Conservation (phyloP, 306 rosid species). For the Medicago ruthenica region DNA sequence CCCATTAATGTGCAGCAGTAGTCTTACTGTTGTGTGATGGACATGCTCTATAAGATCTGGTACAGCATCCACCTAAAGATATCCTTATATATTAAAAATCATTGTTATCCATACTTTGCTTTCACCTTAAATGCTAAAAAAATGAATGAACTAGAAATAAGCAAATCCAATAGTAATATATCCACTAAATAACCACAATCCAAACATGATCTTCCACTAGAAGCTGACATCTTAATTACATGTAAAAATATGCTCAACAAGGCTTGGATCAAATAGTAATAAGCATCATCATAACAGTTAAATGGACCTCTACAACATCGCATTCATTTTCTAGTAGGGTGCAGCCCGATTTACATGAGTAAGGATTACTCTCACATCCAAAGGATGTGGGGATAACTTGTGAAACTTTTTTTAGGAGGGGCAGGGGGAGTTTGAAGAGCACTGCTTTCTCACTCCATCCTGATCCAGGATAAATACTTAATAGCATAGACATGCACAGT, state of each 20-base stretch:
- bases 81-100: conserved; percentile 44
- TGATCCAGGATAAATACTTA: conserved; percentile 29
- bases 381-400: background rate
- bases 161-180: conserved; percentile 1
- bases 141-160: conserved; percentile 37
- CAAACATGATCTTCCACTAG: conserved; percentile 32
- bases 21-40: conserved; percentile 84
- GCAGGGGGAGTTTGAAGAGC: background rate
- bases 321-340: background rate
- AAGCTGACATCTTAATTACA: conserved; percentile 23
- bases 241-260: conserved; percentile 12
- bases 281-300: conserved; percentile 2
- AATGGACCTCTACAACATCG: background rate
- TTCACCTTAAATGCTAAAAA: conserved; percentile 27
- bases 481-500: conserved; percentile 16
- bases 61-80: conserved; percentile 90
- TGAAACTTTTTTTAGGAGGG: background rate
- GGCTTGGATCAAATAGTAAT: conserved; percentile 8
- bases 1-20: conserved; percentile 90
- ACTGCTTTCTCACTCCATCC: conserved; percentile 9
- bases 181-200: conserved; percentile 16
- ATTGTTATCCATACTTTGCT: conserved; percentile 23
- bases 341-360: background rate
- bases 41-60: conserved; percentile 88
- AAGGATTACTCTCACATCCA: conserved; percentile 1